Conservation (phyloP, 495 filamentous ascomycete species). For the Penicillium coprophilum region DNA sequence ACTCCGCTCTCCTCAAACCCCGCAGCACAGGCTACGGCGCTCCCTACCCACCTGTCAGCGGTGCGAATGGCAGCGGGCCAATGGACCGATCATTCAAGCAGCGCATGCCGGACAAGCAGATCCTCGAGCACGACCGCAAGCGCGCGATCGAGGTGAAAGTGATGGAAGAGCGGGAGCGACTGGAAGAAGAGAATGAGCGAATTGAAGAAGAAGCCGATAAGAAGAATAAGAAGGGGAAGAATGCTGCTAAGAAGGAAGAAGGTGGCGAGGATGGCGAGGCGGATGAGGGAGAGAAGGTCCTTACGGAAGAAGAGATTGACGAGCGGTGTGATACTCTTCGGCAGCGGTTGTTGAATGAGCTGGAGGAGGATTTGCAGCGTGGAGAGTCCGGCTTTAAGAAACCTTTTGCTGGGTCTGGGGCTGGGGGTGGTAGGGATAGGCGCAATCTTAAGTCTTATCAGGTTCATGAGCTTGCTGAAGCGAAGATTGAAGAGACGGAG, state of each 20-base stretch:
- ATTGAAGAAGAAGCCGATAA: conserved; percentile 31
- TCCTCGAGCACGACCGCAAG: conserved; percentile 89
- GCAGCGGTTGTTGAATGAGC: conserved; percentile 30
- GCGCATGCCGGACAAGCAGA: conserved; percentile 85
- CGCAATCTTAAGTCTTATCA: conserved; percentile 80
- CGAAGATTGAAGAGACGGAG: conserved; percentile 96
- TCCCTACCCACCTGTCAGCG: conserved; percentile 52
- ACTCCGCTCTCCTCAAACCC: conserved; percentile 80
- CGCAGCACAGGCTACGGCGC: conserved; percentile 56
- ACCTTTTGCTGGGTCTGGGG: background rate
- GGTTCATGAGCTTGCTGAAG: conserved; percentile 92
- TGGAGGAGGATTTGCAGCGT: conserved; percentile 29
- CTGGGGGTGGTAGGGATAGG: conserved; percentile 30
- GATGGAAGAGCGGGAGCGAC: conserved; percentile 79
- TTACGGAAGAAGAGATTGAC: conserved; percentile 67
- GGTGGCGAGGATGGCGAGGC: conserved; percentile 52
- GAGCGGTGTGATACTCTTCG: conserved; percentile 35
- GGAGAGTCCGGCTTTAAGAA: conserved; percentile 4
- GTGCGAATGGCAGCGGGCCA: conserved; percentile 35
- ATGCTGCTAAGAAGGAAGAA: conserved; percentile 10
- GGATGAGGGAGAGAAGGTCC: conserved; percentile 65
- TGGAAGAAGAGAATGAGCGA: conserved; percentile 78
- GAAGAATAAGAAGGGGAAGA: conserved; percentile 15
- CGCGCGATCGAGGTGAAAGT: conserved; percentile 89
- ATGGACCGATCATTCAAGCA: conserved; percentile 65